Conservation (phyloP, 2,329 filamentous ascomycete species). For the Pseudogymnoascus sp. region DNA sequence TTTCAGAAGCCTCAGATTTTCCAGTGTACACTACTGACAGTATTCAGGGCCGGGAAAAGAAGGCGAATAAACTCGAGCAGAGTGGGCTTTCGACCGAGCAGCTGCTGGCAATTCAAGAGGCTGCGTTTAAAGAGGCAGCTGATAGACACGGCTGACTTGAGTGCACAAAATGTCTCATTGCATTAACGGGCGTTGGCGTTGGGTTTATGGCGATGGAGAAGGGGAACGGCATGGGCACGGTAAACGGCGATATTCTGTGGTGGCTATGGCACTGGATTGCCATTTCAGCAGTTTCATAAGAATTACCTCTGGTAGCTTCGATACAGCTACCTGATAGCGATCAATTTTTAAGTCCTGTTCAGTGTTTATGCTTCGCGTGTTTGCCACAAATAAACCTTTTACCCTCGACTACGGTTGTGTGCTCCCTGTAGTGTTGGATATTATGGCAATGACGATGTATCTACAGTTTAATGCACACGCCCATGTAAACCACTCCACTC, state of each 20-base stretch:
- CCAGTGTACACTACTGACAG: conserved; percentile 13
- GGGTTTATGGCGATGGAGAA: conserved; percentile 1
- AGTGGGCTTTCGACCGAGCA: conserved; percentile 89
- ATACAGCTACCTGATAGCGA: neutral
- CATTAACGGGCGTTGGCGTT: conserved; percentile 9
- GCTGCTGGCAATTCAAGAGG: conserved; percentile 78
- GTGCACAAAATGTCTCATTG: neutral
- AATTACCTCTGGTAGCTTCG: neutral
- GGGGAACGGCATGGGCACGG: neutral
- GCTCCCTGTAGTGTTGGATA: neutral
- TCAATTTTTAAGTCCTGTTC: neutral
- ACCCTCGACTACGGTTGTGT: too few relatives aligned
- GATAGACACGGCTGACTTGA: conserved; percentile 25
- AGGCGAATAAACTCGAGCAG: conserved; percentile 92
- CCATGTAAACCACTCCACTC: neutral
- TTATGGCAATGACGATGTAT: neutral
- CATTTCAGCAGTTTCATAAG: conserved; percentile 2
- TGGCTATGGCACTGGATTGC: neutral
- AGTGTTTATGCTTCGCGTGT: neutral
- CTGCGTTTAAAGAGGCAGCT: conserved; percentile 72
- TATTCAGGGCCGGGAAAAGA: conserved; percentile 79
- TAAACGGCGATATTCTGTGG: neutral
- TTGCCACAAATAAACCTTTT: too few relatives aligned
- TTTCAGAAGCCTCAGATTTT: conserved; percentile 12
- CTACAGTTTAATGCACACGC: neutral